Conservation (phyloP, 345 rosid genomes). For the Hibiscus mutabilis region DNA sequence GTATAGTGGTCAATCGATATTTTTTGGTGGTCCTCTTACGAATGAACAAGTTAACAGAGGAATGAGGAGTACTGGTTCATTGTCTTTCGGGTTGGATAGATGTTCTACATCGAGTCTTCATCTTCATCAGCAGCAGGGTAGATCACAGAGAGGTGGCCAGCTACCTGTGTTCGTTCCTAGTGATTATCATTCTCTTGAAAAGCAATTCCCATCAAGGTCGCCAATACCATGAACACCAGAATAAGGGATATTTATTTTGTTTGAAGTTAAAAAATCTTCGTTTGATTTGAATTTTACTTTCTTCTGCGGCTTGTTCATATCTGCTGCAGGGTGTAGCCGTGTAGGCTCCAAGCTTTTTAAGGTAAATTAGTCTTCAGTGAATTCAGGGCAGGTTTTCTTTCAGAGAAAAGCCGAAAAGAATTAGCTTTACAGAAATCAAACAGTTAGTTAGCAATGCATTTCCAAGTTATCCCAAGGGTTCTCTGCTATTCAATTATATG, state of each 20-base stretch:
- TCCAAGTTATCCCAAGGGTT: neutral
- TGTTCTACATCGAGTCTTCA: constrained; percentile 26
- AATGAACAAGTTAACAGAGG: constrained; percentile 41
- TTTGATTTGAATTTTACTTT: neutral
- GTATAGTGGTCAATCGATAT: constrained; percentile 51
- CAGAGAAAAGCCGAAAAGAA: neutral
- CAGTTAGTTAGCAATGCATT: neutral
- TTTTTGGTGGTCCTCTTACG: constrained; percentile 58
- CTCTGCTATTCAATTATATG: neutral
- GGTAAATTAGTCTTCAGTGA: neutral
- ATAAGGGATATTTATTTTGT: constrained; percentile 7
- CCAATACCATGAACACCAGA: constrained; percentile 15
- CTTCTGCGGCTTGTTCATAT: constrained; percentile 15
- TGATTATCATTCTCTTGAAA: constrained; percentile 59
- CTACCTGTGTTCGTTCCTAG: constrained; percentile 82
- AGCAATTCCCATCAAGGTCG: constrained; percentile 21
- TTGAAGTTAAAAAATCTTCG: constrained; percentile 9
- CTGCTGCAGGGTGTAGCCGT: neutral
- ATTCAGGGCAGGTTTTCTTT: neutral
- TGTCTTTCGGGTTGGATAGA: constrained; percentile 28
- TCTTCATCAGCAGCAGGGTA: constrained; percentile 43
- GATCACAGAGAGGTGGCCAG: constrained; percentile 71
- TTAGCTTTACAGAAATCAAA: neutral
- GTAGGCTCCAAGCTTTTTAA: neutral
- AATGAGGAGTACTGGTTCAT: constrained; percentile 23